A percentile compares a stretch with the other conserved stretches of the same genome.
phyloP scores from a whole-genome alignment of 176 grass and related monocot species.

The Phoenix dactylifera region DNA sequence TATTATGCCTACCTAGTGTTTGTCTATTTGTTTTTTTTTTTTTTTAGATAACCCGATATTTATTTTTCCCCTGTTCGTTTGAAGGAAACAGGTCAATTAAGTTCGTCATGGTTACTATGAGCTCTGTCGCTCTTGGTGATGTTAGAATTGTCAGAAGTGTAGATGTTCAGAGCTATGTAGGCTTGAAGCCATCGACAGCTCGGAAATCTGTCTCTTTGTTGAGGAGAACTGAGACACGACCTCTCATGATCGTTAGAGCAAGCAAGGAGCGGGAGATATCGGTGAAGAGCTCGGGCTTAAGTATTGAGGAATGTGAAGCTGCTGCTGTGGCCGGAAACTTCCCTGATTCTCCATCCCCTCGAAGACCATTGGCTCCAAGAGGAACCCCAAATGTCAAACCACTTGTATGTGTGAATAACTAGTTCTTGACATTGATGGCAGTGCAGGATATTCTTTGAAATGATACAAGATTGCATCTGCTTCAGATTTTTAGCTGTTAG shows the following conservation, averaged over 20 bases:
- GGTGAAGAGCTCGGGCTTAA: conserved; percentile 54
- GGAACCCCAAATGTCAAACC: conserved; percentile 73
- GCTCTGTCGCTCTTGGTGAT: conserved; percentile 55
- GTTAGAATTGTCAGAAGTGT: conserved; percentile 36
- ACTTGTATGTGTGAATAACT: conserved; percentile 35
- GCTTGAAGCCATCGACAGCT: conserved; percentile 21
- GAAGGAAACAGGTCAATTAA: neutral
- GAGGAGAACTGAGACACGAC: neutral
- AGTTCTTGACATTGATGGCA: neutral
- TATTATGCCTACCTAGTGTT: too few species aligned
- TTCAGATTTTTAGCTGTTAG: too few species aligned
- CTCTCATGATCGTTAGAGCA: conserved; percentile 36
- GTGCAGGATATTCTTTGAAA: too few species aligned
- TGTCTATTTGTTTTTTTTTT: too few species aligned
- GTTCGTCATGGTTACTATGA: conserved; percentile 47
- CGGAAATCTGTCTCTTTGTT: conserved; percentile 21
- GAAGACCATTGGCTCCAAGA: conserved; percentile 49
- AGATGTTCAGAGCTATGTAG: conserved; percentile 25
- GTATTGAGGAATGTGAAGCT: conserved; percentile 91
- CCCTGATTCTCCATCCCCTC: conserved; percentile 36
- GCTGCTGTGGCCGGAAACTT: conserved; percentile 76
- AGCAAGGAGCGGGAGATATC: conserved; percentile 50
- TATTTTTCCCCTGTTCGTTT: too few species aligned
- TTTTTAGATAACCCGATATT: too few species aligned
- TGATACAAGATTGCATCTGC: too few species aligned